Percentiles rank a stretch among this genome's conserved stretches.
These are phyloP conservation scores for Phytophthora foliorum DNA, from an alignment of 352 stramenopile species.

Conservation along the genomic window DNA sequence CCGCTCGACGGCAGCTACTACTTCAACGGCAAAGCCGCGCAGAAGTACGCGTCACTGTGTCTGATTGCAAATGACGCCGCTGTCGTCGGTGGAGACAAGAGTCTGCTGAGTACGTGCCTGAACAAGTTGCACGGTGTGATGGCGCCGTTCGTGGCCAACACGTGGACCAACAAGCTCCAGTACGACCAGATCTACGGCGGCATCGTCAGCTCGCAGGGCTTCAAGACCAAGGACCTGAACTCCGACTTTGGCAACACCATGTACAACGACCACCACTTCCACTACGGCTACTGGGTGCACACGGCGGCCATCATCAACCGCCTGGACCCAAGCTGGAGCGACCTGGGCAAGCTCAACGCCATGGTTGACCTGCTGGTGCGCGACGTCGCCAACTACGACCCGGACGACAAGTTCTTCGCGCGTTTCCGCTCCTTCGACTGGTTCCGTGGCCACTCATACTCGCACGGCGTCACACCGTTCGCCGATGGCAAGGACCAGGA, in stretches of 20 bases:
- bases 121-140: conserved; percentile 52
- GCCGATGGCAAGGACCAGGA: conserved; percentile 79
- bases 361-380: conserved; percentile 53
- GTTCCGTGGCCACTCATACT: conserved; percentile 78
- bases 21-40: conserved; percentile 69
- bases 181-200: conserved; percentile 69
- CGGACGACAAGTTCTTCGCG: conserved; percentile 55
- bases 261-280: conserved; percentile 86
- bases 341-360: conserved; percentile 49
- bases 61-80: conserved; percentile 61
- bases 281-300: conserved; percentile 80
- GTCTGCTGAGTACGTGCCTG: conserved; percentile 51
- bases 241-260: conserved; percentile 79
- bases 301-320: conserved; percentile 58
- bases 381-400: conserved; percentile 64
- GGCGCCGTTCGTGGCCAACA: conserved; percentile 56
- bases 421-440: conserved; percentile 74
- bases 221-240: conserved; percentile 63
- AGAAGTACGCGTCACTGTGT: conserved; percentile 72
- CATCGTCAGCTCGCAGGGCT: conserved; percentile 64
- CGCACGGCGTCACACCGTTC: conserved; percentile 68
- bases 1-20: conserved; percentile 69
- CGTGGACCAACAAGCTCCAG: conserved; percentile 57
- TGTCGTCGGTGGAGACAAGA: conserved; percentile 49
- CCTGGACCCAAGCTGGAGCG: conserved; percentile 53